A percentile compares a stretch with the other conserved stretches of the same genome.
These are phyloP conservation scores for Sporisorium iseilematis-ciliati DNA, from an alignment of 1,284 basidiomycete genomes.

Conservation along the genomic window DNA sequence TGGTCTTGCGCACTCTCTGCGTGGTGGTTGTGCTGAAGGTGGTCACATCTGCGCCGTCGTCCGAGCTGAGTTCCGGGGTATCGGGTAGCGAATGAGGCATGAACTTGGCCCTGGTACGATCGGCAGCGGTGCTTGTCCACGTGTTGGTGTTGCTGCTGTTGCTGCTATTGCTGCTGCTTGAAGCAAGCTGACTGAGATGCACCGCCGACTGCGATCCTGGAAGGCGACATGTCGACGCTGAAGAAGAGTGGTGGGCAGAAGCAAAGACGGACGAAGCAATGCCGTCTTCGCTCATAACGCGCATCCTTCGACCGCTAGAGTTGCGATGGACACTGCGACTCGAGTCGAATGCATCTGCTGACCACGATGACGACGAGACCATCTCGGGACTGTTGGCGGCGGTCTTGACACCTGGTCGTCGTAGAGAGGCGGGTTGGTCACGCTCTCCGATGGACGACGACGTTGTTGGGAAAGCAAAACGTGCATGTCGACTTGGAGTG, in stretches of 20 bases:
- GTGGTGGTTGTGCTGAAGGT: slow-evolving; percentile 36
- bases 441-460: neutral
- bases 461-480: slow-evolving; percentile 16
- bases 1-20: slow-evolving; percentile 29
- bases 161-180: neutral
- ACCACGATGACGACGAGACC: slow-evolving; percentile 20
- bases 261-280: slow-evolving; percentile 23
- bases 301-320: slow-evolving; percentile 35
- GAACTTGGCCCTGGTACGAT: slow-evolving; percentile 12
- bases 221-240: slow-evolving; percentile 17
- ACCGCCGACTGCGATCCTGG: slow-evolving; percentile 30
- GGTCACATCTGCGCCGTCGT: slow-evolving; percentile 39
- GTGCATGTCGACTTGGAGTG: slow-evolving; percentile 17
- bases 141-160: slow-evolving; percentile 4
- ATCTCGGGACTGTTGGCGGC: slow-evolving; percentile 30
- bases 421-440: neutral
- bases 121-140: slow-evolving; percentile 11
- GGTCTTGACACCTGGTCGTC: slow-evolving; percentile 18
- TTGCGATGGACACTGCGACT: slow-evolving; percentile 32
- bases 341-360: slow-evolving; percentile 12
- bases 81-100: slow-evolving; percentile 29
- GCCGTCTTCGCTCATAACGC: slow-evolving; percentile 57
- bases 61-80: slow-evolving; percentile 53
- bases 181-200: slow-evolving; percentile 24
- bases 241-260: slow-evolving; percentile 6